Percentiles rank a stretch among this genome's conserved stretches.
Evolutionary conservation across 2,329 filamentous ascomycete species (phyloP).

Genomic region (Phyllachora maydis): DNA sequence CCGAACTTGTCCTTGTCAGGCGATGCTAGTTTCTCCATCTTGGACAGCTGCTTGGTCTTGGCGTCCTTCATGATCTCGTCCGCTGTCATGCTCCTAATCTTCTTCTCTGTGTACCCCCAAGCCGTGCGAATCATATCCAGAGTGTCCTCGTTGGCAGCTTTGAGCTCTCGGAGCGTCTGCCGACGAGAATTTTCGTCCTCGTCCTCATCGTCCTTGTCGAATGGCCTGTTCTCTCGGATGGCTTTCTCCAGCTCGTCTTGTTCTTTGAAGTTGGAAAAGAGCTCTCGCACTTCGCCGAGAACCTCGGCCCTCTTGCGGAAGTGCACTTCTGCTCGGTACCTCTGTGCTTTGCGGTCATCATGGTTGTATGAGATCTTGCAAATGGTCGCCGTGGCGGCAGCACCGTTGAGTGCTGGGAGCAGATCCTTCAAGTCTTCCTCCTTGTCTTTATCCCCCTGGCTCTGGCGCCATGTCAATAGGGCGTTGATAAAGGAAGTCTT

Average conservation of each 20-base stretch:
- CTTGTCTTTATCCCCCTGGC: too few species aligned
- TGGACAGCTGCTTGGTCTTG: constrained; percentile 1
- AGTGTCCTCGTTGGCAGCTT: constrained; percentile 3
- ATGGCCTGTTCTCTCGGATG: constrained; percentile 1
- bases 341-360: constrained; percentile 2
- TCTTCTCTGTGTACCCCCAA: constrained; percentile 4
- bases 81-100: constrained; percentile 2
- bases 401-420: constrained; percentile 10
- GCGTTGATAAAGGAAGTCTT: constrained; percentile 10
- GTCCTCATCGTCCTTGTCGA: constrained; percentile 3
- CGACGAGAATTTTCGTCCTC: constrained; percentile 1
- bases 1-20: constrained; percentile 2
- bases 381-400: constrained; percentile 9
- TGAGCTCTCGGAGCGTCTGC: background rate
- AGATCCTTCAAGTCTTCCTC: too few species aligned
- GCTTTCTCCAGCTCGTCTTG: background rate
- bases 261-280: constrained; percentile 5
- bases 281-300: constrained; percentile 2
- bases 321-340: constrained; percentile 6
- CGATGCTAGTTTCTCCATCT: constrained; percentile 1
- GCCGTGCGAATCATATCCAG: constrained; percentile 7
- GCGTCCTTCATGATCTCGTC: constrained; percentile 3
- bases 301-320: constrained; percentile 6
- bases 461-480: constrained; percentile 4
- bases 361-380: constrained; percentile 10